Evolutionary conservation across 2,329 filamentous ascomycete genomes (phyloP).

Genomic region (Phaeomoniella chlamydospora): DNA sequence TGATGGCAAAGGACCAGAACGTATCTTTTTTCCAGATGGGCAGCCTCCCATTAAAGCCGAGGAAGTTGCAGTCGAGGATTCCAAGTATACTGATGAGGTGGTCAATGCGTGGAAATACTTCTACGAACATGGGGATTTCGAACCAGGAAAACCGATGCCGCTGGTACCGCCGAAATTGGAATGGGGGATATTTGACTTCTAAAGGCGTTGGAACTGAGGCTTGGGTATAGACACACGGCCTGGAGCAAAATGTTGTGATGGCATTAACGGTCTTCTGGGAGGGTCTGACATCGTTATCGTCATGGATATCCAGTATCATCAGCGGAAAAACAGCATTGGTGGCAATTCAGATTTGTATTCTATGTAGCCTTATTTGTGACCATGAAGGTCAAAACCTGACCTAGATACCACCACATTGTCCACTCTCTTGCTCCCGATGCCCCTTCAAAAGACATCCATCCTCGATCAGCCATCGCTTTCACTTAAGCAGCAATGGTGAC

Average conservation of each 20-base stretch:
- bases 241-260: neutral
- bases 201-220: too few species aligned
- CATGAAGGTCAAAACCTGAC: too few species aligned
- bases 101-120: constrained; percentile 52
- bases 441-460: too few species aligned
- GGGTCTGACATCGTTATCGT: too few species aligned
- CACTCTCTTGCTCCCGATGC: too few species aligned
- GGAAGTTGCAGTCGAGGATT: constrained; percentile 37
- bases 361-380: too few species aligned
- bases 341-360: neutral
- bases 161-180: constrained; percentile 64
- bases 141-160: constrained; percentile 53
- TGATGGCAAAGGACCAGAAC: constrained; percentile 42
- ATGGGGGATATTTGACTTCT: constrained; percentile 63
- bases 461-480: too few species aligned
- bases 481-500: constrained; percentile 37
- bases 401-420: too few species aligned
- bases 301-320: too few species aligned
- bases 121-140: constrained; percentile 51
- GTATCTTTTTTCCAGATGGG: constrained; percentile 62
- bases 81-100: constrained; percentile 38
- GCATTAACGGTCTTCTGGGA: neutral
- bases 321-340: too few species aligned
- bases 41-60: constrained; percentile 31
- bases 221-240: too few species aligned